Percentiles rank a stretch among this genome's conserved stretches.
phyloP scores from a whole-genome alignment of 768 basidiomycete genomes.

The Leccinellum rugosiceps region DNA sequence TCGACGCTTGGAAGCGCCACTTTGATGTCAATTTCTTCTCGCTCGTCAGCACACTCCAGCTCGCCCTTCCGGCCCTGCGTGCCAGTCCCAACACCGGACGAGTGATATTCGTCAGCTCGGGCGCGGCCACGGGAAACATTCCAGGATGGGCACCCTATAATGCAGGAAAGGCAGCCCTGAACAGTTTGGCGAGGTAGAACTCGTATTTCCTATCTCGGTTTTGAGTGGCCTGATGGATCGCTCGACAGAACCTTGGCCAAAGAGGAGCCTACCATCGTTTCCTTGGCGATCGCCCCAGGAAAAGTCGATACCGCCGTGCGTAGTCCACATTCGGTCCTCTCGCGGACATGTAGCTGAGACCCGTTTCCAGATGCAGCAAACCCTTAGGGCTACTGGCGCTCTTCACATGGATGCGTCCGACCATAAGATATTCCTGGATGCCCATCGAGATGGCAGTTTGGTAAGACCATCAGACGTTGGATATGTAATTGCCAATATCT shows the following conservation, averaged over 20 bases:
- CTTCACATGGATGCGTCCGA: conserved; percentile 53
- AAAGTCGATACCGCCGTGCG: conserved; percentile 79
- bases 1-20: conserved; percentile 63
- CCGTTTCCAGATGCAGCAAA: conserved; percentile 63
- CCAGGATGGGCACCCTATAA: conserved; percentile 81
- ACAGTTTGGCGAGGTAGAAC: conserved; percentile 76
- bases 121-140: conserved; percentile 66
- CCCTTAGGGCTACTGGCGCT: conserved; percentile 49
- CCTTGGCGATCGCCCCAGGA: conserved; percentile 82
- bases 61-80: conserved; percentile 67
- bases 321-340: conserved; percentile 10
- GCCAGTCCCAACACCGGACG: conserved; percentile 54
- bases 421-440: conserved; percentile 54
- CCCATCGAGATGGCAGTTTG: conserved; percentile 62
- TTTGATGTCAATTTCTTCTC: conserved; percentile 92
- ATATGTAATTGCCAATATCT: conserved; percentile 73
- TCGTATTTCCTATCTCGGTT: conserved; percentile 8
- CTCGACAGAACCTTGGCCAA: conserved; percentile 68
- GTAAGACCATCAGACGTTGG: conserved; percentile 73
- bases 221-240: conserved; percentile 1
- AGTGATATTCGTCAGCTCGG: conserved; percentile 83
- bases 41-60: conserved; percentile 64
- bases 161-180: conserved; percentile 86
- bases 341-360: neutral
- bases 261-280: conserved; percentile 75